Conservation (phyloP, 2,329 filamentous ascomycete genomes). For the Trichoderma sp. region DNA sequence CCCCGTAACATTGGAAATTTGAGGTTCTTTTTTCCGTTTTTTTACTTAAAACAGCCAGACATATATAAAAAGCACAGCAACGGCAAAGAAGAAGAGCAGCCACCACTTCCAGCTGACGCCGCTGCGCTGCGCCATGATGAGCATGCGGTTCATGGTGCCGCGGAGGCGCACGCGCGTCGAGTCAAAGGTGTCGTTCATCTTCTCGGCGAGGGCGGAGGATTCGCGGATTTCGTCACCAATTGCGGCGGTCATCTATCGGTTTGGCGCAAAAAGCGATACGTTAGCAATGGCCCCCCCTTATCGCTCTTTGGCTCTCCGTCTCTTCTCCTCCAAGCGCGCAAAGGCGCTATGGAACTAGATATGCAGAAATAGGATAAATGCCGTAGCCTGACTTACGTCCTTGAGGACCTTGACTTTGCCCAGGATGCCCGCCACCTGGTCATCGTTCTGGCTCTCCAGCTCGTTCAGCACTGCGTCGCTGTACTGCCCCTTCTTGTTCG, state of each 20-base stretch:
- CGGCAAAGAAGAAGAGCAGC: conserved; percentile 83
- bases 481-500: conserved; percentile 83
- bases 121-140: conserved; percentile 90
- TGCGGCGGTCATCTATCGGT: conserved; percentile 77
- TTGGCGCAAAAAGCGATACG: not conserved
- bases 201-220: conserved; percentile 82
- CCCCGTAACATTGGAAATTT: not conserved
- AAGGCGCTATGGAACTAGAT: not conserved
- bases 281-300: not conserved
- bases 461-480: conserved; percentile 88
- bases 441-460: conserved; percentile 93
- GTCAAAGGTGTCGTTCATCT: conserved; percentile 96
- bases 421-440: conserved; percentile 84
- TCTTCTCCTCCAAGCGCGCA: not conserved
- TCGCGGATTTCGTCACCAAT: conserved; percentile 96
- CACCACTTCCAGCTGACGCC: conserved; percentile 97
- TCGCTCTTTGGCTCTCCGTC: not conserved
- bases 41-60: conserved; percentile 76
- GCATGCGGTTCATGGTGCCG: conserved; percentile 96
- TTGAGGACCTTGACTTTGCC: conserved; percentile 89
- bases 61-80: conserved; percentile 82
- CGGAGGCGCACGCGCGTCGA: conserved; percentile 75
- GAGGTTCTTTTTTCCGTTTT: not conserved
- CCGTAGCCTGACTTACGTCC: conserved; percentile 61
- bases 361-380: not conserved